Conservation (phyloP, 2,329 filamentous ascomycete genomes). For the Botrytis aclada region DNA sequence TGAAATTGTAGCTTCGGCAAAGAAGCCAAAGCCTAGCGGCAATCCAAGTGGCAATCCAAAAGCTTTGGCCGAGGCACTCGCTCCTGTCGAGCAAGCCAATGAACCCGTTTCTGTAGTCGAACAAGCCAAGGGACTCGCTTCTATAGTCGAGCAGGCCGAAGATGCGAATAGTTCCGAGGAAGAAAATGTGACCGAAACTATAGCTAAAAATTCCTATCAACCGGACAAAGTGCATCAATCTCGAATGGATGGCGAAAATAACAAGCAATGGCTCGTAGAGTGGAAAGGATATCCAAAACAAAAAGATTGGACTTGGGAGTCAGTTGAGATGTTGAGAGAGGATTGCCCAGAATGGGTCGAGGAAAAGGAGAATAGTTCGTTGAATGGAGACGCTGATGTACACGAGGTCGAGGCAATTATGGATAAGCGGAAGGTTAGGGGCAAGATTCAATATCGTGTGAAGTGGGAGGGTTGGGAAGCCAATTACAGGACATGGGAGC, state of each 20-base stretch:
- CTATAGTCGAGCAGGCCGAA: background rate
- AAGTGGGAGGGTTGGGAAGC: background rate
- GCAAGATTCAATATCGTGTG: background rate
- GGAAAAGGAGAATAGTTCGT: background rate
- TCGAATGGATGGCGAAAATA: background rate
- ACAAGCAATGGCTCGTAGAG: background rate
- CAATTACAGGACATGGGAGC: background rate
- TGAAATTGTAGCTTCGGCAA: background rate
- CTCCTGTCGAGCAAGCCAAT: background rate
- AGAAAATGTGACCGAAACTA: background rate
- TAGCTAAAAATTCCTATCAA: background rate
- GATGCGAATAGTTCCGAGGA: background rate
- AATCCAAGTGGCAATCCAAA: background rate
- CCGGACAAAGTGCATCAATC: background rate
- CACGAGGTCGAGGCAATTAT: background rate
- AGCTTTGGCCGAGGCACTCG: background rate
- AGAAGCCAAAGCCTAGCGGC: background rate
- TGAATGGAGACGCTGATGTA: background rate
- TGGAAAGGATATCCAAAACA: background rate
- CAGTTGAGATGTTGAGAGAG: background rate
- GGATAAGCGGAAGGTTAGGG: background rate
- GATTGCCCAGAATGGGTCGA: background rate
- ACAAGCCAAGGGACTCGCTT: background rate
- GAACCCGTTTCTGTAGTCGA: background rate
- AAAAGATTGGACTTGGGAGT: slow-evolving; percentile 4